A percentile compares a stretch with the other conserved stretches of the same genome.
phyloP scores from a whole-genome alignment of 352 stramenopile genomes.

The Globisporangium spinosum region DNA sequence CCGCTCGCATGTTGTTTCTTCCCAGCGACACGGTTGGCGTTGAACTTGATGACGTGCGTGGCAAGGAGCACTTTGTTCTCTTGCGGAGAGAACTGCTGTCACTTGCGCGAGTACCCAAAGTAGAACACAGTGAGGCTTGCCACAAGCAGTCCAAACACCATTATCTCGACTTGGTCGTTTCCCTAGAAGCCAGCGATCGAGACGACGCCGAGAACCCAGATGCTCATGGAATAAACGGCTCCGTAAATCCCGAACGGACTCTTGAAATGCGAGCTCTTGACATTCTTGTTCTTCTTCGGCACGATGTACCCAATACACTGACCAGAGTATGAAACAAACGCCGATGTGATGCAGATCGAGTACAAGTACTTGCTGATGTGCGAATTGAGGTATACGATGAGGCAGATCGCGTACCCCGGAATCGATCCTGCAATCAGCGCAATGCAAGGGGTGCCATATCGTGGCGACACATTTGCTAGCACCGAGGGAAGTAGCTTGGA shows the following conservation, averaged over 20 bases:
- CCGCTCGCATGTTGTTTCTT: not conserved
- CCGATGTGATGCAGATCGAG: conserved; percentile 5
- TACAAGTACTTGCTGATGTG: not conserved
- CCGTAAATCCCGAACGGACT: conserved; percentile 20
- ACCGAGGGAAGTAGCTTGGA: conserved; percentile 33
- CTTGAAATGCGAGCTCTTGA: conserved; percentile 24
- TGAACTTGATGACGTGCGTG: conserved; percentile 29
- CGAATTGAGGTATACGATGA: conserved; percentile 17
- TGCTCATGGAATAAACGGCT: conserved; percentile 20
- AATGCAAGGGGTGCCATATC: conserved; percentile 18
- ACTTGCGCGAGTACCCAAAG: conserved; percentile 16
- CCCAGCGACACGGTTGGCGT: not conserved
- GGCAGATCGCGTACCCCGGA: conserved; percentile 30
- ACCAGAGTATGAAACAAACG: conserved; percentile 20
- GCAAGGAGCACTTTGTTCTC: conserved; percentile 27
- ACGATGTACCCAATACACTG: conserved; percentile 29
- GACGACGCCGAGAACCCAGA: conserved; percentile 16
- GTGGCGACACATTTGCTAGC: conserved; percentile 21
- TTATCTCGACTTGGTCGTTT: conserved; percentile 11
- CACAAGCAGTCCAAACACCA: conserved; percentile 2
- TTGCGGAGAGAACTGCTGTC: conserved; percentile 22
- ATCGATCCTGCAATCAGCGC: conserved; percentile 22
- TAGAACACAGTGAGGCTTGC: conserved; percentile 17
- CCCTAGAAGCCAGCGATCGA: conserved; percentile 16
- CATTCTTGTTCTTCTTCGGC: conserved; percentile 17